Evolutionary conservation across 441 rosid genomes (phyloP).

Genomic region (Bruguiera hainesii): DNA sequence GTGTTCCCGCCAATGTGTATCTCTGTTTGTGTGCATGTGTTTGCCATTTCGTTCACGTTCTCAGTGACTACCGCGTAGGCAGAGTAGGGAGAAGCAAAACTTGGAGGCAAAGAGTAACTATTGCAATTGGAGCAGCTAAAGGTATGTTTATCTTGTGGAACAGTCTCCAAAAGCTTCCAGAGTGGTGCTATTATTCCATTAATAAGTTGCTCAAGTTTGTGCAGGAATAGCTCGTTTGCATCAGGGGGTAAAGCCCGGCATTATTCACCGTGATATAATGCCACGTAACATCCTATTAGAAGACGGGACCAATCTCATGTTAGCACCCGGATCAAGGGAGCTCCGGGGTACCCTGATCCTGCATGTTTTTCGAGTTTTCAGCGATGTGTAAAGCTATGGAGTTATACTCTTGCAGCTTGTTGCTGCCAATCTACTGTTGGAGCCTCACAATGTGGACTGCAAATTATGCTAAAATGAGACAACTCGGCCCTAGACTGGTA

Average conservation of each 20-base stretch:
- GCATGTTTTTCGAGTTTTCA: conserved; percentile 50
- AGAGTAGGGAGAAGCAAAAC: conserved; percentile 40
- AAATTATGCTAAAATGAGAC: conserved; percentile 56
- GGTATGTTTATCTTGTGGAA: conserved; percentile 22
- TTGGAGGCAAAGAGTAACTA: conserved; percentile 55
- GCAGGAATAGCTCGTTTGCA: conserved; percentile 60
- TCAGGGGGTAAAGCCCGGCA: conserved; percentile 50
- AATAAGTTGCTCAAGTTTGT: background rate
- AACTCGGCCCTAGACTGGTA: conserved; percentile 47
- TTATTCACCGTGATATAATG: conserved; percentile 58
- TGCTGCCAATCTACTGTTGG: conserved; percentile 37
- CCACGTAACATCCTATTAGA: conserved; percentile 58
- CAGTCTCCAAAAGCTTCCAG: background rate
- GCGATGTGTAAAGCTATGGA: conserved; percentile 59
- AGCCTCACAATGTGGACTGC: conserved; percentile 48
- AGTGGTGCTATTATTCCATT: background rate
- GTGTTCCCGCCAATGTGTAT: background rate
- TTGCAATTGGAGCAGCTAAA: conserved; percentile 68
- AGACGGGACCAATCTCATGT: conserved; percentile 53
- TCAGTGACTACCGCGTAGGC: conserved; percentile 26
- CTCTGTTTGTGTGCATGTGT: background rate
- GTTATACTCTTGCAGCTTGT: conserved; percentile 62
- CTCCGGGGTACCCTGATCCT: conserved; percentile 68
- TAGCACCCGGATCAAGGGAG: conserved; percentile 60
- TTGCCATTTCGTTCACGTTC: background rate